These are phyloP conservation scores for Microdochium trichocladiopsis DNA, from an alignment of 2,329 filamentous ascomycete genomes.

Conservation along the genomic window DNA sequence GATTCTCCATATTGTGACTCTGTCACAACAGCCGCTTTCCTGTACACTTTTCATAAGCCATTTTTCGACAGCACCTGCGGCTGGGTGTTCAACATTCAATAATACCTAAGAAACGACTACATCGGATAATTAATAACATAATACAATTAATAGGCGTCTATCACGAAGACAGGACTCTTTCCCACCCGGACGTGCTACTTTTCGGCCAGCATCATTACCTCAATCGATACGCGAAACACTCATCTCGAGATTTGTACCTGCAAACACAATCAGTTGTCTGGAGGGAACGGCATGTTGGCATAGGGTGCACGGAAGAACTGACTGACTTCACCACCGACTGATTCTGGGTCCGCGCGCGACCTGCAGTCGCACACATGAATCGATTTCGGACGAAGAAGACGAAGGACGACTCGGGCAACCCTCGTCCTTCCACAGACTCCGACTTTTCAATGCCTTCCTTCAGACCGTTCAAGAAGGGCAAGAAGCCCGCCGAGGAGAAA, in stretches of 20 bases:
- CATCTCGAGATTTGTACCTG: neutral
- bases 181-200: too few species aligned
- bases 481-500: conserved; percentile 54
- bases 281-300: neutral
- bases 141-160: neutral
- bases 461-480: conserved; percentile 46
- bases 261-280: neutral
- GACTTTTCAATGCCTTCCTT: conserved; percentile 43
- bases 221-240: too few species aligned
- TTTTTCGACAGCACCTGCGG: too few species aligned
- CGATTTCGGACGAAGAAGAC: conserved; percentile 69
- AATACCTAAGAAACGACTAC: too few species aligned
- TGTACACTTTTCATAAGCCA: too few species aligned
- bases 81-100: too few species aligned
- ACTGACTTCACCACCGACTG: neutral
- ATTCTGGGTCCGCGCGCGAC: neutral
- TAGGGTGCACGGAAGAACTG: neutral
- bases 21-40: too few species aligned
- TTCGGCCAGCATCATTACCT: too few species aligned
- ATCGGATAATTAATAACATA: neutral
- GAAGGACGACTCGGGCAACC: conserved; percentile 38
- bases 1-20: too few species aligned
- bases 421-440: conserved; percentile 45
- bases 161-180: too few species aligned
- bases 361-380: conserved; percentile 51